Evolutionary conservation across 768 basidiomycete genomes (phyloP), one percentile per base, ranked within the genome.

Genomic region (Mycena rebaudengoi): DNA sequence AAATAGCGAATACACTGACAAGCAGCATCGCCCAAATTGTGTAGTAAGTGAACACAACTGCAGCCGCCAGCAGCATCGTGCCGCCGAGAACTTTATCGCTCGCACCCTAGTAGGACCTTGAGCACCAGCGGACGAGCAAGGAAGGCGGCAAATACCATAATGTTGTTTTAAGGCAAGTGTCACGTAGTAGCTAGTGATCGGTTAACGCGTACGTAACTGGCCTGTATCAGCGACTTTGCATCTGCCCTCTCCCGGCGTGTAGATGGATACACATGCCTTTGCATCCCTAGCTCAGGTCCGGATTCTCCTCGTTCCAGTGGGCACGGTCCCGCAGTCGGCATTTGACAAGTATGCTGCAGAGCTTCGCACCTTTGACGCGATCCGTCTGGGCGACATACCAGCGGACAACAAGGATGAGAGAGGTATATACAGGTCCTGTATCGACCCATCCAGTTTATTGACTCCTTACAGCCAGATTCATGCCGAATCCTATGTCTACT

Each of bases 1-100:
- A 28, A 16, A 46, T 51, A 44, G 35, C 13, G n/a, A 30, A 37
- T 28, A 14, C 20, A 77, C 91, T 70, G 67, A 95, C 96, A 55
- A 96, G 85, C 51, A 98, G 79, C 55, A 98, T 84, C 14, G 95
- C 90, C 96, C 96, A 98, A 26, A 85, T 83, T 2, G 96, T 95
- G 76, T 98, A 99, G 75, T 98, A 98, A 11, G 85, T 79, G 79
- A 97, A 97, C 35, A 92, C 86, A 43, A 88, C 75, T 7, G 86
- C 84, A 32, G 94, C 94, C 64, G 86, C 83, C 65, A 92, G 81
- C 73, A 98, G 86, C 91, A 97, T 94, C 41, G 80, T 69, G 29
- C 89, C 86, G 51, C 96, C 96, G 11, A 95, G 77, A 41, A 83
- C 80, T 80, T 92, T 95, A 78, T 98, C 96, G 68, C 89, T 91